Base-by-base conservation (phyloP, 352 stramenopile species). In the Globisporangium alternatum region DNA sequence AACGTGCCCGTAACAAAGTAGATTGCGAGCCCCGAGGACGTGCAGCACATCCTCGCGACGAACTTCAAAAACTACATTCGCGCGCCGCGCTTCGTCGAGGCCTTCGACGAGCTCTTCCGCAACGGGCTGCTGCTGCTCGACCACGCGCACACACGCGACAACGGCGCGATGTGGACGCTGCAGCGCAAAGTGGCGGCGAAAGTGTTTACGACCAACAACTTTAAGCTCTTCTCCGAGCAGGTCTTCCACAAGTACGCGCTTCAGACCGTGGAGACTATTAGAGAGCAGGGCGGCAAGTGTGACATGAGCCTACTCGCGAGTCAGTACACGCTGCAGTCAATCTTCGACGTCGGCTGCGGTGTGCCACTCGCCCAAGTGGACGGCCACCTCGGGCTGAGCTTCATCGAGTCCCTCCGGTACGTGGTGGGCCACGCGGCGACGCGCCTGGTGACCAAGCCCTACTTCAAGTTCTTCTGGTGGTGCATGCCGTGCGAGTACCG, bases 391-490 rank as follows among this genome's bases (percentile, higher is more conserved):
- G 60, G 60, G 2, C 31, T 60, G 5, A 65, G 70, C 28, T 43
- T 53, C 12, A 12, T 39, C 49, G 66, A 30, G 31, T 44, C 53
- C n/a, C 35, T 59, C 15, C 22, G 53, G 7, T 49, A 41, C 15
- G 31, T 49, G 2, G 54, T 39, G 30, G 21, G n/a, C 19, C 30
- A 35, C 54, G 44, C 30, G 4, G 21, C 43, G 19, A 25, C 35
- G 10, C 54, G 35, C 3, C 44, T 60, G 0, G 10, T 60, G 0
- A 53, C 31, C 30, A 83, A 87, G 52, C 80, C 84, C 19, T 77
- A 86, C 68, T 89, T 87, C 68, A 81, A 83, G 55, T 58, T 74
- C 44, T 58, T 85, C 25, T 63, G 74, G n/a, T 87, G 80, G 77
- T 15, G 72, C 51, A 87, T 89, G 80, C 77, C 80, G 1, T 83